A percentile compares a stretch with the other conserved stretches of the same genome.
These are phyloP conservation scores for Amanita jacksonii DNA, from an alignment of 768 basidiomycete species.

Conservation along the genomic window DNA sequence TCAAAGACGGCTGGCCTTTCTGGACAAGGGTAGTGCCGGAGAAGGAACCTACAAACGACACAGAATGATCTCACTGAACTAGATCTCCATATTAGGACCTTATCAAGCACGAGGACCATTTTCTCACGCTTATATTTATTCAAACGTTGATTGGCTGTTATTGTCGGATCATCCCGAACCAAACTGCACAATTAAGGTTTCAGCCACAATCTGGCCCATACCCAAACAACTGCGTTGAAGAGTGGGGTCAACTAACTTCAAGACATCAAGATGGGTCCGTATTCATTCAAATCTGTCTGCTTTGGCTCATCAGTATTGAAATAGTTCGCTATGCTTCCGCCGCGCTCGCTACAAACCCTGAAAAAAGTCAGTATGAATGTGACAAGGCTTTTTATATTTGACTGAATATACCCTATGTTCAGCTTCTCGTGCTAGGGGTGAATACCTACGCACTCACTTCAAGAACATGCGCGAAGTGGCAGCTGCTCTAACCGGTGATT, in stretches of 20 bases:
- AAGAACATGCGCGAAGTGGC: constrained; percentile 99
- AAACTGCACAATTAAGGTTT: constrained; percentile 35
- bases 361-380: constrained; percentile 66
- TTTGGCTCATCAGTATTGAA: constrained; percentile 14
- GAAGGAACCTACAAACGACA: not conserved
- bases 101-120: no score
- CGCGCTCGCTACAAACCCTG: constrained; percentile 81
- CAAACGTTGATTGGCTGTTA: no score
- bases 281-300: constrained; percentile 9
- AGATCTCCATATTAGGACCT: no score
- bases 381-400: no score
- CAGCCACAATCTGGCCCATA: constrained; percentile 27
- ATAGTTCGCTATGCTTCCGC: constrained; percentile 94
- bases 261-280: constrained; percentile 61
- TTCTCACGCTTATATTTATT: no score
- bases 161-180: no score
- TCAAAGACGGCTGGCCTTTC: not conserved
- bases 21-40: not conserved
- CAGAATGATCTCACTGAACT: not conserved
- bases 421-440: constrained; percentile 90
- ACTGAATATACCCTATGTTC: constrained; percentile 17
- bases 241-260: constrained; percentile 39
- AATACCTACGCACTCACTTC: constrained; percentile 99
- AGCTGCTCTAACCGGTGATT: constrained; percentile 80
- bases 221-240: constrained; percentile 16